Evolutionary conservation across 192 early-diverging fungal genomes (phyloP), one percentile per base, ranked within the genome.

Genomic region (Phlyctochytrium bullatum): DNA sequence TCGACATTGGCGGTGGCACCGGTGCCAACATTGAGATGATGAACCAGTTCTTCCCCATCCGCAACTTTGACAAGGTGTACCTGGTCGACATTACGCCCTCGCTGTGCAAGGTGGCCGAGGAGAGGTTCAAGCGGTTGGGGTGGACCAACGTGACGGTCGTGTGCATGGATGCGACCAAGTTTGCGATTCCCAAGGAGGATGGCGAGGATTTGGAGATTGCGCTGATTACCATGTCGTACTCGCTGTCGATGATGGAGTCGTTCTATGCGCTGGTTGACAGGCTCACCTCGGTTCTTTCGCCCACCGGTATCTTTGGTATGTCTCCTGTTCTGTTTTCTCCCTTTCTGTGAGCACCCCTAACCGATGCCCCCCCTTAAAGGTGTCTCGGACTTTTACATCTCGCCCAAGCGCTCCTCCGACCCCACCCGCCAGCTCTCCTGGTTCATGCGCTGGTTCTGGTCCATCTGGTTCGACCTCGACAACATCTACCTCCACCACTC

Each of bases 161-260:
- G 29, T 94, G 90, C 75, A 83, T 89, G 67, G 91, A 92, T 76
- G 92, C 91, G 16, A 57, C 83, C 27, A 83, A 74, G 32, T 92
- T 91, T 74, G 78, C 76, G 33, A 77, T 91, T 36, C 87, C 91
- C 25, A 80, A 78, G 12, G 65, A 86, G 31, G 75, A 78, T 36
- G 76, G 80, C 36, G 76, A 85, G 32, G 79, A 85, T 29, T 74
- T 86, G 31, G 82, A 88, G 36, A 80, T 92, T 59, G 88, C 90
- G 34, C 67, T 94, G 20, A 77, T 94, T 33, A 93, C 91, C 54
- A 88, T 93, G 88, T 91, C 89, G 4, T 94, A 94, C 80, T 93
- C 92, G 2, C 76, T 94, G 27, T 91, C 92, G 2, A 94, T 94
- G 92, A 90, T 94, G 59, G 91, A 92, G 40, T 65, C 71, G 2